Percentiles rank a stretch among this genome's conserved stretches.
Conservation (phyloP, 345 rosid species). For the Erysimum cheiranthoides region DNA sequence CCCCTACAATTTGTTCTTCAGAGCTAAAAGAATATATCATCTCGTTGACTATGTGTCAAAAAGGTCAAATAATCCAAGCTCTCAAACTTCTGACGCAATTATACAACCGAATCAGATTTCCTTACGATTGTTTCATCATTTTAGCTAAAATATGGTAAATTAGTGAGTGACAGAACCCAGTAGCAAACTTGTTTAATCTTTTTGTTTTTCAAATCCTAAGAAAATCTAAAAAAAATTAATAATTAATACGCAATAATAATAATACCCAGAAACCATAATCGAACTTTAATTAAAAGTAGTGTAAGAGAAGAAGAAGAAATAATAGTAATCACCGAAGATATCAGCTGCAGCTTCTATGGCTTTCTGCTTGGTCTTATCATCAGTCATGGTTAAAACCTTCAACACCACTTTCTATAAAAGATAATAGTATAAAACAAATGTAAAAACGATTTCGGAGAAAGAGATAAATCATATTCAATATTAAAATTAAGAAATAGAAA, state of each 20-base stretch:
- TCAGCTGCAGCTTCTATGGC: constrained; percentile 93
- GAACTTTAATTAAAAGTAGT: background rate
- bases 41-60: constrained; percentile 25
- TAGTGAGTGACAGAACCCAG: background rate
- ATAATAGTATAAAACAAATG: background rate
- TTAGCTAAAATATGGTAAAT: background rate
- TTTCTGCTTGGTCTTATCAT: constrained; percentile 88
- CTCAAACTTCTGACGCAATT: constrained; percentile 13
- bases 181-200: background rate
- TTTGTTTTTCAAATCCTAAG: background rate
- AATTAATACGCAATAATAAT: background rate
- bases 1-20: constrained; percentile 3
- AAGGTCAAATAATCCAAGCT: constrained; percentile 14
- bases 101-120: background rate
- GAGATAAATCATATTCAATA: constrained; percentile 11
- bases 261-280: background rate
- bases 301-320: background rate
- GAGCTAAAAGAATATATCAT: background rate
- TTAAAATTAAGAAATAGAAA: background rate
- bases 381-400: constrained; percentile 90
- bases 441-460: background rate
- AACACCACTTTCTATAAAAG: constrained; percentile 70
- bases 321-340: constrained; percentile 58
- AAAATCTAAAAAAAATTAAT: background rate
- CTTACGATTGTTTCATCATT: background rate